A percentile compares a stretch with the other conserved stretches of the same genome.
phyloP scores from a whole-genome alignment of 2,329 filamentous ascomycete genomes.

The Claviceps arundinis region DNA sequence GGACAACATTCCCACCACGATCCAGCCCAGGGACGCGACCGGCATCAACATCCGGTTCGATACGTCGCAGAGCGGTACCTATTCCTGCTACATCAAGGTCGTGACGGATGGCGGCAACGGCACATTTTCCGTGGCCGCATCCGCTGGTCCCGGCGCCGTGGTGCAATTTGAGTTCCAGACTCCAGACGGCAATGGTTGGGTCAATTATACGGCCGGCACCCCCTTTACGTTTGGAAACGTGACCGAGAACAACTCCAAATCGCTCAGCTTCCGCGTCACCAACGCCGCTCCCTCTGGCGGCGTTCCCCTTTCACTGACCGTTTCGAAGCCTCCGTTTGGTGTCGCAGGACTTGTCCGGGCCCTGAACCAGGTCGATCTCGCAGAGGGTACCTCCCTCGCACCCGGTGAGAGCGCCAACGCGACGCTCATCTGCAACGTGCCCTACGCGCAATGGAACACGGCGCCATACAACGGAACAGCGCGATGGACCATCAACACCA shows the following conservation, averaged over 20 bases:
- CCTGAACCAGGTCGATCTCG: constrained; percentile 42
- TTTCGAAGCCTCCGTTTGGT: constrained; percentile 48
- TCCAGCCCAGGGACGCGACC: constrained; percentile 25
- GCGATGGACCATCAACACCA: constrained; percentile 43
- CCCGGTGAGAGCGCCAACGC: constrained; percentile 39
- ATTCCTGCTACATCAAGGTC: constrained; percentile 33
- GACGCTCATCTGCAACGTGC: constrained; percentile 39
- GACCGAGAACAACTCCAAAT: constrained; percentile 33
- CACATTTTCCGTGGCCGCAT: constrained; percentile 33
- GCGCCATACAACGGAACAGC: constrained; percentile 34
- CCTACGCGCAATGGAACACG: constrained; percentile 43
- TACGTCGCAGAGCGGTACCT: constrained; percentile 32
- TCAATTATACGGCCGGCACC: constrained; percentile 26
- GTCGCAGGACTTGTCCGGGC: constrained; percentile 39
- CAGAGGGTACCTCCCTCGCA: constrained; percentile 37
- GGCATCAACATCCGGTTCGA: constrained; percentile 34
- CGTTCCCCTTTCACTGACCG: constrained; percentile 38
- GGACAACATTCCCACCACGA: constrained; percentile 28
- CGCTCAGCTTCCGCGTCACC: constrained; percentile 37
- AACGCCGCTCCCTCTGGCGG: constrained; percentile 34
- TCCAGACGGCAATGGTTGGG: constrained; percentile 36
- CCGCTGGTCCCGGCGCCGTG: constrained; percentile 33
- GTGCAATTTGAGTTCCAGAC: constrained; percentile 43
- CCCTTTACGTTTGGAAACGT: constrained; percentile 44
- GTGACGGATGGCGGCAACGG: constrained; percentile 34